Evolutionary conservation across 768 basidiomycete species (phyloP).

Genomic region (Suillus spraguei): DNA sequence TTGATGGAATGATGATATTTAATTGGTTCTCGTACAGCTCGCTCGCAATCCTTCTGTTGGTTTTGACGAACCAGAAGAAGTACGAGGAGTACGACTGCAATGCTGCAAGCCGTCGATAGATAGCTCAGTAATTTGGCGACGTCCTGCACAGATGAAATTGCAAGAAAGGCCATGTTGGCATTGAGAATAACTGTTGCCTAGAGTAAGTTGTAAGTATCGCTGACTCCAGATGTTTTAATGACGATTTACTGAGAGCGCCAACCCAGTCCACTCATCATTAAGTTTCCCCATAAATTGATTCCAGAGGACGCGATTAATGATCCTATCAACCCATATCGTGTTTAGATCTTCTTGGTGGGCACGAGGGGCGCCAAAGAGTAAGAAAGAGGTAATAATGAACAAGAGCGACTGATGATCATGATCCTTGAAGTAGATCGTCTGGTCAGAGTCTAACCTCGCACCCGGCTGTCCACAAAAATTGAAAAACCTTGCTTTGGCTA

Average conservation of each 20-base stretch:
- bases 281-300: conserved; percentile 41
- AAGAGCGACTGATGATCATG: conserved; percentile 30
- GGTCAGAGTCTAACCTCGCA: conserved; percentile 34
- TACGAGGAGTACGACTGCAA: conserved; percentile 38
- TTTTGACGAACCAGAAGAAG: conserved; percentile 41
- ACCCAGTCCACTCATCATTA: conserved; percentile 48
- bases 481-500: conserved; percentile 33
- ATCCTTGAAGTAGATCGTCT: conserved; percentile 23
- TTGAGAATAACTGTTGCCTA: conserved; percentile 53
- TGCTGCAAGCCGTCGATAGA: conserved; percentile 36
- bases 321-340: conserved; percentile 46
- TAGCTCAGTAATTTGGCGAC: conserved; percentile 34
- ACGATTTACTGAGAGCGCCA: conserved; percentile 46
- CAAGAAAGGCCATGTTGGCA: conserved; percentile 55
- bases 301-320: conserved; percentile 43
- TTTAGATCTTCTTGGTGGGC: conserved; percentile 43
- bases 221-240: background rate
- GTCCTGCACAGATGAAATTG: conserved; percentile 39
- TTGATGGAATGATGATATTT: conserved; percentile 10
- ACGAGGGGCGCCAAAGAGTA: conserved; percentile 49
- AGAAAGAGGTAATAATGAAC: conserved; percentile 36
- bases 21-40: conserved; percentile 21
- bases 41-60: conserved; percentile 25
- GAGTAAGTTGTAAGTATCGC: background rate
- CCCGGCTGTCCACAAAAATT: conserved; percentile 40